Evolutionary conservation across 2,329 filamentous ascomycete species (phyloP).

Genomic region (Juglanconis sp.): DNA sequence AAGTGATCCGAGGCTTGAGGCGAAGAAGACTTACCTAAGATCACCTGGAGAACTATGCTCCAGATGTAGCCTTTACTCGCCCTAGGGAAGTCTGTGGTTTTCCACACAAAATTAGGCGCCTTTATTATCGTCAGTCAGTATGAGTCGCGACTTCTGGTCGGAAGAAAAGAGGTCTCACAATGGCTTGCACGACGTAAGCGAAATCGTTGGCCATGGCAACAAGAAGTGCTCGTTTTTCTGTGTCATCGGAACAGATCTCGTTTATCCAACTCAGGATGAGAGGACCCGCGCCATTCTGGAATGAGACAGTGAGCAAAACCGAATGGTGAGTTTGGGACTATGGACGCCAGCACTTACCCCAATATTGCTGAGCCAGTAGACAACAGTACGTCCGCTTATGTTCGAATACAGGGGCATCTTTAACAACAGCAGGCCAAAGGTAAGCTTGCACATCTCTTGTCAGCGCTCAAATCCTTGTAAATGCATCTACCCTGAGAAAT

Average conservation of each 20-base stretch:
- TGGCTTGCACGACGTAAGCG: constrained; percentile 31
- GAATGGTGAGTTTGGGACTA: not conserved
- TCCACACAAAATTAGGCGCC: constrained; percentile 40
- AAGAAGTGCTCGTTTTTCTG: constrained; percentile 30
- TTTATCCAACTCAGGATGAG: constrained; percentile 36
- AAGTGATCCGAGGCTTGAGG: not conserved
- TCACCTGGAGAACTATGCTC: constrained; percentile 31
- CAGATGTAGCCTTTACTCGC: constrained; percentile 35
- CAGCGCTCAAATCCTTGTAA: too few species aligned
- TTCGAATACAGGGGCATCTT: constrained; percentile 35
- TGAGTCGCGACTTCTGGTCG: not conserved
- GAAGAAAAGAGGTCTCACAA: constrained; percentile 22
- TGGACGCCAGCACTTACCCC: constrained; percentile 25
- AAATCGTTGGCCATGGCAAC: constrained; percentile 31
- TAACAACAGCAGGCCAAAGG: constrained; percentile 30
- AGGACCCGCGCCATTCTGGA: constrained; percentile 32
- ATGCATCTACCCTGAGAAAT: not conserved
- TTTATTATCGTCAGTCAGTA: not conserved
- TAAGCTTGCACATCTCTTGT: constrained; percentile 16
- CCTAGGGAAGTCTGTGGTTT: constrained; percentile 36
- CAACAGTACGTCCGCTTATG: constrained; percentile 31
- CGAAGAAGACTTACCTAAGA: constrained; percentile 29
- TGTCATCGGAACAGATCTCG: constrained; percentile 29
- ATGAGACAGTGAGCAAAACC: not conserved
- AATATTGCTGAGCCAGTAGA: constrained; percentile 36